Evolutionary conservation across 495 filamentous ascomycete genomes (phyloP).

Genomic region (Penicillium canescens): DNA sequence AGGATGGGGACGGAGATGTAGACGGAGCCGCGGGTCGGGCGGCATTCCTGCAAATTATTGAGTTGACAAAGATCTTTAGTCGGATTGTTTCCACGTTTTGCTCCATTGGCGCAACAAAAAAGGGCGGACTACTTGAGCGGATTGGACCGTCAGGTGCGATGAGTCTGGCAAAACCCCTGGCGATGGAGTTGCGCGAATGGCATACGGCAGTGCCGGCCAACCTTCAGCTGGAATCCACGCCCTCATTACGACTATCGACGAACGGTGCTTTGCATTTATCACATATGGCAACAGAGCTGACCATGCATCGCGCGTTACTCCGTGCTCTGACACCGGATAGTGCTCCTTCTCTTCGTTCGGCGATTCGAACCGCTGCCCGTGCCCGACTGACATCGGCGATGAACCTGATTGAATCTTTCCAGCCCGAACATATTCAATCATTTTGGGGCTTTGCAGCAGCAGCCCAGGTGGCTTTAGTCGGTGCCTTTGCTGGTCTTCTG

Average conservation of each 20-base stretch:
- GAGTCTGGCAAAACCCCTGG: slow-evolving; percentile 76
- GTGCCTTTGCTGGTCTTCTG: slow-evolving; percentile 17
- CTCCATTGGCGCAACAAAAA: slow-evolving; percentile 55
- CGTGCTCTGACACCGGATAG: slow-evolving; percentile 58
- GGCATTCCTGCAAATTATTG: slow-evolving; percentile 69
- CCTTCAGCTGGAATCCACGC: slow-evolving; percentile 63
- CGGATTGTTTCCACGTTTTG: slow-evolving; percentile 82
- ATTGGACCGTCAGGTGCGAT: slow-evolving; percentile 51
- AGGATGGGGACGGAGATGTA: slow-evolving; percentile 52
- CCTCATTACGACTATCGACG: slow-evolving; percentile 49
- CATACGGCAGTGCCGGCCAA: slow-evolving; percentile 61
- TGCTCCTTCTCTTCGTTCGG: slow-evolving; percentile 72
- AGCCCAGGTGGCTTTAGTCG: slow-evolving; percentile 13
- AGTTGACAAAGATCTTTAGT: slow-evolving; percentile 71
- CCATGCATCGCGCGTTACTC: slow-evolving; percentile 79
- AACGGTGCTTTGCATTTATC: slow-evolving; percentile 79
- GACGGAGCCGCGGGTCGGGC: slow-evolving; percentile 69
- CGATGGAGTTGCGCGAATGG: slow-evolving; percentile 82
- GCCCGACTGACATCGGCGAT: slow-evolving; percentile 50
- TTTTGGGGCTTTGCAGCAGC: slow-evolving; percentile 57
- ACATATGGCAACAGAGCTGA: slow-evolving; percentile 84
- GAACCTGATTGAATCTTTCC: slow-evolving; percentile 75
- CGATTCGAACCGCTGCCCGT: slow-evolving; percentile 79
- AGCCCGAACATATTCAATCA: slow-evolving; percentile 66
- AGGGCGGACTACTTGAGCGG: slow-evolving; percentile 17